Conservation (phyloP, 169 alveolate species). For the Plasmodium cynomolgi region DNA sequence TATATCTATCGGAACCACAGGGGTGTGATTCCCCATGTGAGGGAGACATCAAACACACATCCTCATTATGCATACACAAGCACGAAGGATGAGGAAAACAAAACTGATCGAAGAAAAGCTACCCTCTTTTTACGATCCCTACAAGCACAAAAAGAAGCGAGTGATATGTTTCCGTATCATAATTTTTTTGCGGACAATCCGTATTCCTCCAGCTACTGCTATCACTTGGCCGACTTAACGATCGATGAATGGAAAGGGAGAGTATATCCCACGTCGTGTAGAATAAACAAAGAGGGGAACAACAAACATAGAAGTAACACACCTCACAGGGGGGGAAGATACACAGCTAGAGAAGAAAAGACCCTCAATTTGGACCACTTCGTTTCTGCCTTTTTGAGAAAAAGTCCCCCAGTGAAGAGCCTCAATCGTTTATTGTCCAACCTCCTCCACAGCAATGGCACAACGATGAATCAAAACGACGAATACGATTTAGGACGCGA, state of each 20-base stretch:
- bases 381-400: constrained; percentile 24
- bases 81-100: not conserved
- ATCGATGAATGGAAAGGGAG: constrained; percentile 28
- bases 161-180: constrained; percentile 50
- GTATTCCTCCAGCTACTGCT: constrained; percentile 31
- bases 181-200: constrained; percentile 65
- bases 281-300: not conserved
- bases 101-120: not conserved
- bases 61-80: not conserved
- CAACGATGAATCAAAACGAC: not conserved
- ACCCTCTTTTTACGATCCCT: not conserved
- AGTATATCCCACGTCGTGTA: not conserved
- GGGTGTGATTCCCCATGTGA: not conserved
- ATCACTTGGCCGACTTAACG: constrained; percentile 3
- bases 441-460: not conserved
- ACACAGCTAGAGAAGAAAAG: not conserved
- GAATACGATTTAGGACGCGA: not conserved
- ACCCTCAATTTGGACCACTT: not conserved
- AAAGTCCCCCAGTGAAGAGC: constrained; percentile 56
- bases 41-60: not conserved
- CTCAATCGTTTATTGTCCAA: constrained; percentile 4
- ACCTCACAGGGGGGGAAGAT: not conserved
- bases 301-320: not conserved
- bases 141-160: constrained; percentile 59
- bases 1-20: not conserved